Conservation (phyloP, 768 basidiomycete genomes). For the Melanogaster broomeanus region DNA sequence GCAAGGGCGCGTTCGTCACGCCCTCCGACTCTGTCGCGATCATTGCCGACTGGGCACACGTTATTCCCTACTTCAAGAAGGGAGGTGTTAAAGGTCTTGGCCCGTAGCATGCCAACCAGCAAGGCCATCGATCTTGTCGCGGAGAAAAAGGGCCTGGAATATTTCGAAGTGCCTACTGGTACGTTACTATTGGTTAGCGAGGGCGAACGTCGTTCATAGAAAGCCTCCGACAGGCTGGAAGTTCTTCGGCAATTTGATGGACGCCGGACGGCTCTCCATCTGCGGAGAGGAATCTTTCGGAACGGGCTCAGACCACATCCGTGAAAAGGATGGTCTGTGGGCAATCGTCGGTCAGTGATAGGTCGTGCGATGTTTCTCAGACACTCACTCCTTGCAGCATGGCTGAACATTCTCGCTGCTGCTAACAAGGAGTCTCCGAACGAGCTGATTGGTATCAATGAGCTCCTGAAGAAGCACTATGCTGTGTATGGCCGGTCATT, state of each 20-base stretch:
- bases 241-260: slow-evolving; percentile 99
- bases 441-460: slow-evolving; percentile 86
- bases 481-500: slow-evolving; percentile 92
- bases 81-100: slow-evolving; percentile 93
- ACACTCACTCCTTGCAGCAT: slow-evolving; percentile 54
- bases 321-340: slow-evolving; percentile 99
- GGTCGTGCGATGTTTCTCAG: slow-evolving; percentile 4
- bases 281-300: slow-evolving; percentile 99
- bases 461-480: slow-evolving; percentile 87
- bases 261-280: slow-evolving; percentile 95
- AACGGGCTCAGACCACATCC: slow-evolving; percentile 99
- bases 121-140: slow-evolving; percentile 97
- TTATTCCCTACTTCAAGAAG: slow-evolving; percentile 87
- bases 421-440: slow-evolving; percentile 76
- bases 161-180: slow-evolving; percentile 97
- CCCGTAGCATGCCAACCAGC: slow-evolving; percentile 96
- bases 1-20: slow-evolving; percentile 96
- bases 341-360: slow-evolving; percentile 80
- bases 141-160: slow-evolving; percentile 88
- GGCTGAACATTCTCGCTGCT: slow-evolving; percentile 96
- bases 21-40: slow-evolving; percentile 98
- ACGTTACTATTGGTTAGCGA: slow-evolving; percentile 16
- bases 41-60: slow-evolving; percentile 95
- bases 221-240: slow-evolving; percentile 77
- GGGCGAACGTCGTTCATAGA: neutral